phyloP scores from a whole-genome alignment of 257 asterid genomes.

The Asclepias syriaca region DNA sequence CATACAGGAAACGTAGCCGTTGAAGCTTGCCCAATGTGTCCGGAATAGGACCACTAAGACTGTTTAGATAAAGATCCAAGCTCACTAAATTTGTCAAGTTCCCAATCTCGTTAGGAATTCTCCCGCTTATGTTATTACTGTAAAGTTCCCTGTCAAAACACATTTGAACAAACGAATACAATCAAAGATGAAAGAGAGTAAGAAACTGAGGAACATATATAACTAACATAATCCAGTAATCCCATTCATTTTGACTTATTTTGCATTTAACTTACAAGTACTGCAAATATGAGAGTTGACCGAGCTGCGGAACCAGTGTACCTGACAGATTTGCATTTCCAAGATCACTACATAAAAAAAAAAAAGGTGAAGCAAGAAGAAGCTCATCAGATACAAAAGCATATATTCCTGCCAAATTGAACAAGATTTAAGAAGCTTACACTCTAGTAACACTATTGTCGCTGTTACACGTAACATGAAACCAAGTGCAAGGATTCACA shows the following conservation, averaged over 20 bases:
- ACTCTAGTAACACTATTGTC: slow-evolving; percentile 86
- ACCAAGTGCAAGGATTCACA: slow-evolving; percentile 98
- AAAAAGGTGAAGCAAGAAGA: slow-evolving; percentile 17
- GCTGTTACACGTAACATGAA: slow-evolving; percentile 83
- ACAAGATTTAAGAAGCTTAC: slow-evolving; percentile 40
- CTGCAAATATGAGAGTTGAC: slow-evolving; percentile 65
- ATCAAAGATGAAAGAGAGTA: background rate
- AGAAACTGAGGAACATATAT: background rate
- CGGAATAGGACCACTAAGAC: slow-evolving; percentile 66
- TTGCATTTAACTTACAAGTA: slow-evolving; percentile 64
- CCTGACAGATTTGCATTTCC: slow-evolving; percentile 97
- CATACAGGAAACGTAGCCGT: slow-evolving; percentile 81
- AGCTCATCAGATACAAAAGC: background rate
- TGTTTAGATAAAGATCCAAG: slow-evolving; percentile 90
- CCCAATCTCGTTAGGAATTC: slow-evolving; percentile 74
- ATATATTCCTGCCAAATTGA: slow-evolving; percentile 9
- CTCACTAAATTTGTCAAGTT: slow-evolving; percentile 84
- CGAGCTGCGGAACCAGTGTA: slow-evolving; percentile 82
- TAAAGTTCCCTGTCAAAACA: slow-evolving; percentile 75
- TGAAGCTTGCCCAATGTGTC: slow-evolving; percentile 66
- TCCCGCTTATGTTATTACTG: slow-evolving; percentile 78
- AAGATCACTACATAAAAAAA: slow-evolving; percentile 58
- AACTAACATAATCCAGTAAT: background rate
- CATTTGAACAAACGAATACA: background rate
- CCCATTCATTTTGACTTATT: background rate